These are phyloP conservation scores for Phycomyces blakesleeanus DNA, from an alignment of 192 early-diverging fungal genomes.

Conservation along the genomic window DNA sequence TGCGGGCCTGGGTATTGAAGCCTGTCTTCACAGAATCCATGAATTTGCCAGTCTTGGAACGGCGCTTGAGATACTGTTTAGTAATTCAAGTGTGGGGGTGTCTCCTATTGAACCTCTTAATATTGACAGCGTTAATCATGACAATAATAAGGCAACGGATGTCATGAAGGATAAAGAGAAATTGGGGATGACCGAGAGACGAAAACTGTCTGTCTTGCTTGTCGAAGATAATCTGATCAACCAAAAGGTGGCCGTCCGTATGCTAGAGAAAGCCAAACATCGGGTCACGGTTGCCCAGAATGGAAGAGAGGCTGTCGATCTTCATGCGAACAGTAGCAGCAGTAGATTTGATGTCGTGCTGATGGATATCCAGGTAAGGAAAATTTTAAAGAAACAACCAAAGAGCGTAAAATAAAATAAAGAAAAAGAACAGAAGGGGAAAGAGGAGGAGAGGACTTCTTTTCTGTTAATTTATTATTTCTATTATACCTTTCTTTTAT, in stretches of 20 bases:
- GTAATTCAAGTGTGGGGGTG: too few species aligned
- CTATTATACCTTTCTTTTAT: too few species aligned
- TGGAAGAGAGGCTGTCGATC: conserved; percentile 73
- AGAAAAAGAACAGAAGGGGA: not conserved
- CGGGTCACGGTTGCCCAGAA: conserved; percentile 73
- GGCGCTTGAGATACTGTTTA: too few species aligned
- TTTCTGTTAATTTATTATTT: too few species aligned
- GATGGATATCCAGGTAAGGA: conserved; percentile 68
- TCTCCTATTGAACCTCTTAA: too few species aligned
- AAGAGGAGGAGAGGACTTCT: not conserved
- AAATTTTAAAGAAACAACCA: not conserved
- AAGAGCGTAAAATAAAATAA: not conserved
- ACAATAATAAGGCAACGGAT: too few species aligned
- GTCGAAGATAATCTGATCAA: conserved; percentile 85
- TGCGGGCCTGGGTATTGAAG: not conserved
- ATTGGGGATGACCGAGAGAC: too few species aligned
- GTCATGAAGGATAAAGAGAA: too few species aligned
- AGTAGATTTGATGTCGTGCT: conserved; percentile 63
- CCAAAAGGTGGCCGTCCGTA: conserved; percentile 73
- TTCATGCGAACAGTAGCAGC: conserved; percentile 39
- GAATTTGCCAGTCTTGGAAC: not conserved
- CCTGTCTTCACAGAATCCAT: not conserved
- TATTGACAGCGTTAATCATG: too few species aligned
- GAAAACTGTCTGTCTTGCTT: conserved; percentile 66
- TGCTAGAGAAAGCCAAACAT: conserved; percentile 69